Base-by-base conservation (phyloP, 352 stramenopile genomes). In the Globisporangium apiculatum region DNA sequence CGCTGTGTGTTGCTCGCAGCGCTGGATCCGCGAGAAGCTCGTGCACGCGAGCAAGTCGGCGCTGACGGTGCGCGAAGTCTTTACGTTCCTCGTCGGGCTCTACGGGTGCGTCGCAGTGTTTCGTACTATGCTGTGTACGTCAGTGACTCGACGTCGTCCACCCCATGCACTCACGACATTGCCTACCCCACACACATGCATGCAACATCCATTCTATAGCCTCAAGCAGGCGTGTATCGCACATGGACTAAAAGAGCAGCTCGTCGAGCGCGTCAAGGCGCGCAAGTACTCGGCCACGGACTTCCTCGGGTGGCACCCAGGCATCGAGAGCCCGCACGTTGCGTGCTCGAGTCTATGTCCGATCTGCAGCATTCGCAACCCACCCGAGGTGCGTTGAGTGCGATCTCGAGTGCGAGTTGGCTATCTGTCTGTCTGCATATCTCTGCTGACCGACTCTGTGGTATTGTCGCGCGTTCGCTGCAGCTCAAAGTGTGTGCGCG, bases 21-120 rank as follows among this genome's bases (percentile, higher is more conserved):
- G 83, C 43, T 92, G 83, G 83, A 75, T 92, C 41, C 75, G 78
- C 14, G 83, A 92, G 54, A 92, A 90, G 53, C 78, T 92, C 0
- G 55, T 60, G 0, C 60, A 67, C 31, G 55, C 71, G 36, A 55
- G 58, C 8, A 83, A 73, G 40, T 82, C 65, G 64, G 65, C 72
- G 47, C 50, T 89, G 15, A 86, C 72, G 14, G 78, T 92, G 18
- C 78, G 81, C 1, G 83, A 89, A 52, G 66, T 90, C 36, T 90
- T 92, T 55, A 92, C 83, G 3, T 57, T 89, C 6, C 75, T 92
- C 71, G 81, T 90, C 47, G 83, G 83, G 18, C 60, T 92, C 6
- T 89, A 87, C 66, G 84, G 81, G 81, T 89, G 71, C 12, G 46
- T 17, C 7, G 5, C 2, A 3, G 8, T n/a, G n/a, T 45, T 43